phyloP scores from a whole-genome alignment of 495 filamentous ascomycete species.

The Penicillium desertorum region DNA sequence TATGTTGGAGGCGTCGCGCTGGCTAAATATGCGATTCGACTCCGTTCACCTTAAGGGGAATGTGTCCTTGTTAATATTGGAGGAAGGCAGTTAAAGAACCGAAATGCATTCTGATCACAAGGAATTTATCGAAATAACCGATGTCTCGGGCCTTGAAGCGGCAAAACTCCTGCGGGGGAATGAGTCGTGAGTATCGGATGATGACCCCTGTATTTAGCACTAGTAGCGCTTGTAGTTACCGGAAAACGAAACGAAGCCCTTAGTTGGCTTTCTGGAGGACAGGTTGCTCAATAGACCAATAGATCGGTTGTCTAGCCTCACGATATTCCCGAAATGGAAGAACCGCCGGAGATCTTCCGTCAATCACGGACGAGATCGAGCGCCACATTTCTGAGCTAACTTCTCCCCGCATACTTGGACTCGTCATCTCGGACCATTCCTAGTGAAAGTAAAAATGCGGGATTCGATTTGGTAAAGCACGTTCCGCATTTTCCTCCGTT shows the following conservation, averaged over 20 bases:
- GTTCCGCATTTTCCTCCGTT: background rate
- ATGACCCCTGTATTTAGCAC: background rate
- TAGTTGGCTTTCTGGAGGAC: background rate
- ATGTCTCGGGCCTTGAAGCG: constrained; percentile 13
- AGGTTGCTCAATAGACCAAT: background rate
- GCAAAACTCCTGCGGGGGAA: constrained; percentile 35
- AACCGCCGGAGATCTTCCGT: constrained; percentile 30
- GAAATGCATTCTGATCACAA: background rate
- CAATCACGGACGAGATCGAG: constrained; percentile 29
- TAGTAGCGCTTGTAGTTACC: background rate
- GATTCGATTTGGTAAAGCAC: background rate
- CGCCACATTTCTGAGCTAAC: background rate
- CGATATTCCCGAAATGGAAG: background rate
- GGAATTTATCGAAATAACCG: constrained; percentile 6
- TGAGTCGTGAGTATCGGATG: background rate
- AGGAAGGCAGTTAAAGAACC: background rate
- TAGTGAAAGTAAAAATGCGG: background rate
- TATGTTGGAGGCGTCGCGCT: background rate
- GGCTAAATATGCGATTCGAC: background rate
- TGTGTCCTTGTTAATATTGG: background rate
- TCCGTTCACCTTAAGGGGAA: background rate
- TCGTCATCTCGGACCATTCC: background rate
- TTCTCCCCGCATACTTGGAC: constrained; percentile 8
- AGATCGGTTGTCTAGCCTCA: background rate
- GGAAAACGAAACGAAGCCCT: constrained; percentile 1